These are phyloP conservation scores for Arachnopeziza araneosa DNA, from an alignment of 2,329 filamentous ascomycete species.

Conservation along the genomic window DNA sequence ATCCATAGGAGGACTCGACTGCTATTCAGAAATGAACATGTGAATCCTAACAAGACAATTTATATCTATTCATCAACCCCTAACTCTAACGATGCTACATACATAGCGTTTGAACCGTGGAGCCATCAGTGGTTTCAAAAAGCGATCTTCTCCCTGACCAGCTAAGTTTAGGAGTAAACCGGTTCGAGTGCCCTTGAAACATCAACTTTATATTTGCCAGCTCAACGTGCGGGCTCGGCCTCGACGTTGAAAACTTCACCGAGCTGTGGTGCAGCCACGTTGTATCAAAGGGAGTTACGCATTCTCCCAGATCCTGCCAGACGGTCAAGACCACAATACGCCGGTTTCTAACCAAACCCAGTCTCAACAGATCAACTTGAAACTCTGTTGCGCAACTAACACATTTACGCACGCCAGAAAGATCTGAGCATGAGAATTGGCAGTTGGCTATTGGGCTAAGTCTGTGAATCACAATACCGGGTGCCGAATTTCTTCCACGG, in stretches of 20 bases:
- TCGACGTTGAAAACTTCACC: neutral
- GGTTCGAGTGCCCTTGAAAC: neutral
- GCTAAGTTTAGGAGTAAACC: neutral
- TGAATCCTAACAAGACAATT: no score
- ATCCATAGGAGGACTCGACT: no score
- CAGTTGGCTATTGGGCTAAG: neutral
- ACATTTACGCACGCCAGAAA: neutral
- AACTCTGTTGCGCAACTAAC: neutral
- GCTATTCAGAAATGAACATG: no score
- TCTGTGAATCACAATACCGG: neutral
- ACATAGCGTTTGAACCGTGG: neutral
- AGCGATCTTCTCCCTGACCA: neutral
- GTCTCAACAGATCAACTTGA: neutral
- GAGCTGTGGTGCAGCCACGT: neutral
- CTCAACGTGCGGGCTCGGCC: neutral
- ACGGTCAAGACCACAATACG: neutral
- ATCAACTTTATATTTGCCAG: neutral
- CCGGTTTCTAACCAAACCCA: neutral
- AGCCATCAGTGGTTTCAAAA: neutral
- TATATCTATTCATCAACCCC: no score
- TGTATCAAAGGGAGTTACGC: neutral
- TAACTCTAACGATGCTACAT: neutral
- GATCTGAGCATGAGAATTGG: neutral
- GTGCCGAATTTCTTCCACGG: neutral
- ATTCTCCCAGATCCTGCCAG: neutral